Base-by-base conservation (phyloP, 768 basidiomycete genomes). In the Botryobasidium botryosum region DNA sequence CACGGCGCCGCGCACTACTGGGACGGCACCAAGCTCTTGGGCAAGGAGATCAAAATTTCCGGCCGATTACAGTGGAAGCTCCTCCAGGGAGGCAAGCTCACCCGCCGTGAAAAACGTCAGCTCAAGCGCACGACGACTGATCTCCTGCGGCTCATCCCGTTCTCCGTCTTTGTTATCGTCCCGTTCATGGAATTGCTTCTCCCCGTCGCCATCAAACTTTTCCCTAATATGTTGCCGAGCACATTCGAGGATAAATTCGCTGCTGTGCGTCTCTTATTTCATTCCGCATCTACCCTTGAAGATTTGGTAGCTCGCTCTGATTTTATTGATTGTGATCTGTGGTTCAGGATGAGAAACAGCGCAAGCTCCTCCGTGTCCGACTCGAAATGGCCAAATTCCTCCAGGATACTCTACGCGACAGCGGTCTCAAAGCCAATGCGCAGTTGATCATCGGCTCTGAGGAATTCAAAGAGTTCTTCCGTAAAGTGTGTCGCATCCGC, bases 361-460 rank as follows among this genome's bases (percentile, higher is more conserved):
- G 92, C 54, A 97, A 96, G 58, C 70, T 96, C 3, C 77, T 99
- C 36, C 79, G 88, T 47, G 87, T 94, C 23, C 73, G 92, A 47
- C 69, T 99, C 28, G 91, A 94, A 60, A 97, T 96, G 92, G 94
- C 94, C 55, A 97, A 99, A 58, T 99, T 97, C 69, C 69, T 99
- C 21, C 92, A 96, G 55, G 94, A 99, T 61, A 97, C 94, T 0
- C 72, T 99, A 36, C 76, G 86, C 31, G 94, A 96, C 64, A 87
- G 83, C 1, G 88, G 87, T 31, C 68, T 96, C 48, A 90, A 85
- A 60, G 86, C 86, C 6, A 86, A 85, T 49, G 77, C 80, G 17
- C 88, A 92, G 51, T 61, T 57, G 57, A 94, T 99, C 47, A 76
- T 96, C 47, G 83, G 87, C 50, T 81, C 74, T 33, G 91, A 94